Evolutionary conservation across 768 basidiomycete genomes (phyloP).

Genomic region (Russula vinacea): DNA sequence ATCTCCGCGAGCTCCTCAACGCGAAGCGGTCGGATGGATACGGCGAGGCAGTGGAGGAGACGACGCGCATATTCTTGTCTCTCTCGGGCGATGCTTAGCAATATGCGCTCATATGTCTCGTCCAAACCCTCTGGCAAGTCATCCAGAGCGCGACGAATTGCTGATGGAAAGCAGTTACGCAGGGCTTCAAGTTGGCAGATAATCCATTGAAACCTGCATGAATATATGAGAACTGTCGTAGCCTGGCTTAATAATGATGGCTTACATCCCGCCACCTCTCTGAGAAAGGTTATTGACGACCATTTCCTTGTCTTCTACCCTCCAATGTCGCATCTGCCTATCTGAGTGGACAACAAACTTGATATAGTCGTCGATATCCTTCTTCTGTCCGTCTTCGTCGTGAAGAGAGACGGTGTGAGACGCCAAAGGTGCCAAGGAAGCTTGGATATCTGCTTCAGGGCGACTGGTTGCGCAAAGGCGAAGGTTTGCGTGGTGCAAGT

Average conservation of each 20-base stretch:
- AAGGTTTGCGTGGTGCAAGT: neutral
- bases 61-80: neutral
- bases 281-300: neutral
- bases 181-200: conserved; percentile 1
- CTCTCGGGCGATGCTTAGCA: neutral
- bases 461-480: neutral
- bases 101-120: conserved; percentile 1
- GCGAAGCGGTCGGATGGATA: neutral
- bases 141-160: neutral
- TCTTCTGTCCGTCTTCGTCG: neutral
- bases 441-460: neutral
- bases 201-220: conserved; percentile 2
- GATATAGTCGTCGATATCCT: neutral
- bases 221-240: neutral
- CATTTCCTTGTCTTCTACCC: neutral
- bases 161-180: neutral
- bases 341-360: neutral
- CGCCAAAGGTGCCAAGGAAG: neutral
- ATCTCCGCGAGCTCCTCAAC: conserved; percentile 1
- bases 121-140: neutral
- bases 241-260: neutral
- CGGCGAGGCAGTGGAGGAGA: neutral
- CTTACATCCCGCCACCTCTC: neutral
- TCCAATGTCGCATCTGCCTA: neutral
- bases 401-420: neutral